Base-by-base conservation (phyloP, 129 eudicot species). In the Lactuca sativa region DNA sequence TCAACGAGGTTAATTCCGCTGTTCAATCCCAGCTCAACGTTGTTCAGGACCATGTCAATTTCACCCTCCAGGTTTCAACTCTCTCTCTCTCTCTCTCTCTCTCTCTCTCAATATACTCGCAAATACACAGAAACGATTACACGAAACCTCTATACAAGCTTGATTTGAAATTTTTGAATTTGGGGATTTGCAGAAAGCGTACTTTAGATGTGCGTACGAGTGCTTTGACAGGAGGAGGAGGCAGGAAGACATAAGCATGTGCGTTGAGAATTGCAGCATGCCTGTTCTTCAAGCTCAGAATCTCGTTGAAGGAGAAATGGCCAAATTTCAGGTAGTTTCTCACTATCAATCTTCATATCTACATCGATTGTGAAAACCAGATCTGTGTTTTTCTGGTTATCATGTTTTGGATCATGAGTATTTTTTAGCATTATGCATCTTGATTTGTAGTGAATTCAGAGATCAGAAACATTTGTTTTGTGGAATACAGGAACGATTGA, bases 261-360 rank as follows among this genome's bases (percentile, higher is more conserved):
- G 97, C 18, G 97, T 91, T 66, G 97, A 91, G 84, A 82, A 86
- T 84, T 91, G 97, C 67, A 86, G 92, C 31, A 79, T 80, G 44
- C 97, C 97, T 13, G 92, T 83, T 81, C 83, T 80, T 61, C 77
- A 73, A 36, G 92, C 97, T 37, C 97, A 88, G 85, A 76, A 95
- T 66, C 83, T 95, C 4, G 86, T 95, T 49, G 95, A 90, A 77
- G 67, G 57, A 3, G 96, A 95, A 43, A 84, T 95, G 85, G 88
- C 96, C 6, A 80, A 81, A 80, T 95, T 95, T 74, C 97, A 95
- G 87, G 99, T 90, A 84, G 8, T 7, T 8, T 71, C 18, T 67
- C 25, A 36, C 9, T 4, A 15, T 36, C 12, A 6, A 49, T 37
- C 5, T 44, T 4, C 4, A 3, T 55, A 5, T 40, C 15, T n/a